Evolutionary conservation across 1,284 basidiomycete genomes (phyloP).

Genomic region (Malassezia pachydermatis): DNA sequence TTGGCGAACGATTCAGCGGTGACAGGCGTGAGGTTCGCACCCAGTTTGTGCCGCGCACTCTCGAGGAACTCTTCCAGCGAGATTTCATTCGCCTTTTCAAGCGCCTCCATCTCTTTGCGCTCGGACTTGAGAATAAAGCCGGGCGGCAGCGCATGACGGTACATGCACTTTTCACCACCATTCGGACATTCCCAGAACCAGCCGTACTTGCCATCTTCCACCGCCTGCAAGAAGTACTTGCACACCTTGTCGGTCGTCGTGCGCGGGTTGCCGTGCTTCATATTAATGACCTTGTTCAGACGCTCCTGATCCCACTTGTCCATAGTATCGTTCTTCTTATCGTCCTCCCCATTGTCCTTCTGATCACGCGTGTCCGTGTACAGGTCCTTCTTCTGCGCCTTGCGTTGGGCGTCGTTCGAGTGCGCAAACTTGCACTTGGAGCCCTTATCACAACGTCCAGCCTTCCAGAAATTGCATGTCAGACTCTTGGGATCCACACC

Average conservation of each 20-base stretch:
- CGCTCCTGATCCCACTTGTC: slow-evolving; percentile 96
- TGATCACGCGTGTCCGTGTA: slow-evolving; percentile 75
- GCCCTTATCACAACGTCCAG: slow-evolving; percentile 39
- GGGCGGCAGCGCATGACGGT: slow-evolving; percentile 86
- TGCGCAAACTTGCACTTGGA: slow-evolving; percentile 90
- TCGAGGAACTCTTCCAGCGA: slow-evolving; percentile 95
- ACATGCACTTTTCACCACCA: slow-evolving; percentile 69
- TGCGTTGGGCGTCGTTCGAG: slow-evolving; percentile 64
- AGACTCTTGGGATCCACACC: slow-evolving; percentile 57
- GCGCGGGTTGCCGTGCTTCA: slow-evolving; percentile 79
- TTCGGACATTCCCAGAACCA: slow-evolving; percentile 66
- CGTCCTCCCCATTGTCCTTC: slow-evolving; percentile 22
- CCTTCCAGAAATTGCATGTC: slow-evolving; percentile 32
- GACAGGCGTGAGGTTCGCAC: slow-evolving; percentile 72
- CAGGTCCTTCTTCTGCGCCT: slow-evolving; percentile 90
- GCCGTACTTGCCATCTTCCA: slow-evolving; percentile 80
- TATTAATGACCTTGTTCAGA: slow-evolving; percentile 70
- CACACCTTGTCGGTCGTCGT: slow-evolving; percentile 90
- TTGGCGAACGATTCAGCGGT: slow-evolving; percentile 80
- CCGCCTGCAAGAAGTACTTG: slow-evolving; percentile 92
- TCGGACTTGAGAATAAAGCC: slow-evolving; percentile 76
- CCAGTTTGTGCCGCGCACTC: slow-evolving; percentile 74
- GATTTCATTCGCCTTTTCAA: slow-evolving; percentile 71
- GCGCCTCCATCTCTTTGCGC: slow-evolving; percentile 55
- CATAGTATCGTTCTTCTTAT: slow-evolving; percentile 76